These are phyloP conservation scores for Trichosanthes cucumerina DNA, from an alignment of 306 rosid species.

Conservation along the genomic window DNA sequence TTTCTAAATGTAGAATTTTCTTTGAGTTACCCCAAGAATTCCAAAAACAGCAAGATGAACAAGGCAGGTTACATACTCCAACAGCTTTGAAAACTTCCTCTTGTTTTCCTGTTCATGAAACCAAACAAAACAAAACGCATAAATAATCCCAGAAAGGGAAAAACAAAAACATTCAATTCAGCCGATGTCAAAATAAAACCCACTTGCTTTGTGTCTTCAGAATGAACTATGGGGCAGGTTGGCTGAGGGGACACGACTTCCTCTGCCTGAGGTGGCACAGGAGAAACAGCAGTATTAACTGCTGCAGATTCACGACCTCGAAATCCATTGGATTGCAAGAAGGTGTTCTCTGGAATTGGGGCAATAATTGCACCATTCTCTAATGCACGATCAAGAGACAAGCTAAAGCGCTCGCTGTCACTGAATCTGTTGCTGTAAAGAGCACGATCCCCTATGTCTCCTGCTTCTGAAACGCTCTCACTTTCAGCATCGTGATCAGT, in stretches of 20 bases:
- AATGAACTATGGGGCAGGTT: conserved; percentile 16
- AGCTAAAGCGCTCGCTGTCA: conserved; percentile 24
- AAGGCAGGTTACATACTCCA: conserved; percentile 38
- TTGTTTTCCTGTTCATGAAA: conserved; percentile 14
- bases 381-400: conserved; percentile 29
- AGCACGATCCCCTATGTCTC: conserved; percentile 82
- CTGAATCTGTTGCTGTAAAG: conserved; percentile 45
- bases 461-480: conserved; percentile 69
- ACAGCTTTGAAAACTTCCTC: conserved; percentile 17
- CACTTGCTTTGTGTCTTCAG: conserved; percentile 37
- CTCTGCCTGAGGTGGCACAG: conserved; percentile 29
- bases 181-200: conserved; percentile 13
- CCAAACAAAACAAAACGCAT: no score
- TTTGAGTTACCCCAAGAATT: conserved; percentile 39
- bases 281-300: conserved; percentile 13
- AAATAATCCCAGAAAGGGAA: neutral
- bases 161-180: neutral
- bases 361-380: conserved; percentile 33
- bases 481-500: conserved; percentile 27
- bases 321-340: conserved; percentile 17
- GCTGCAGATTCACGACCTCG: conserved; percentile 8
- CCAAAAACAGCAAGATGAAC: conserved; percentile 47
- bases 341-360: conserved; percentile 25
- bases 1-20: conserved; percentile 5
- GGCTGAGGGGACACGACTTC: conserved; percentile 24